A percentile compares a stretch with the other conserved stretches of the same genome.
Evolutionary conservation across 1,284 basidiomycete genomes (phyloP).

Genomic region (Pseudozyma hubeiensis): DNA sequence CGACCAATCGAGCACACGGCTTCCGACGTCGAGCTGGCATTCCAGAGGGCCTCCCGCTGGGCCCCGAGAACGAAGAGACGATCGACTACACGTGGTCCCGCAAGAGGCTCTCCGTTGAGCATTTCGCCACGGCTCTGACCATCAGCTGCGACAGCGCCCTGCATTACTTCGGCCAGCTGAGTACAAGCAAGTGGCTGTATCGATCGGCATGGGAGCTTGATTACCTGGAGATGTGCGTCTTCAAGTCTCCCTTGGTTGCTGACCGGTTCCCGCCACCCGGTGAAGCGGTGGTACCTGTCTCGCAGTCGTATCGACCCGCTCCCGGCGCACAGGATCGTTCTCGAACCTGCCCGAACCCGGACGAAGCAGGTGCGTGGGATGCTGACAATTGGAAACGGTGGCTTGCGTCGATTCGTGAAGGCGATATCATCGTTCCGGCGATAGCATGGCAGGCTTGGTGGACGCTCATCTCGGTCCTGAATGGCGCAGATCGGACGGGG

Average conservation of each 20-base stretch:
- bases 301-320: conserved; percentile 41
- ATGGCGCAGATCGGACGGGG: conserved; percentile 62
- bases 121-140: conserved; percentile 56
- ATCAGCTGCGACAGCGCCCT: conserved; percentile 45
- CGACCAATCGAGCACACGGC: conserved; percentile 41
- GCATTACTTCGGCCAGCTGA: conserved; percentile 55
- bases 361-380: conserved; percentile 51
- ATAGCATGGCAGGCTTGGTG: conserved; percentile 67
- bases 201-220: conserved; percentile 65
- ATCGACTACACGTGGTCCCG: conserved; percentile 64
- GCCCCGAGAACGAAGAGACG: conserved; percentile 54
- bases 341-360: conserved; percentile 58
- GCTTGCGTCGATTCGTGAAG: conserved; percentile 52
- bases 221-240: conserved; percentile 65
- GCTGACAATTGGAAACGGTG: conserved; percentile 54
- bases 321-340: conserved; percentile 39
- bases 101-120: conserved; percentile 44
- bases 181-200: conserved; percentile 44
- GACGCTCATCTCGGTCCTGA: conserved; percentile 64
- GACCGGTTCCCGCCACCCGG: conserved; percentile 63
- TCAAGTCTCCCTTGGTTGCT: conserved; percentile 54
- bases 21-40: conserved; percentile 60
- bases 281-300: conserved; percentile 36
- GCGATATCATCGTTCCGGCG: conserved; percentile 60
- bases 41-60: conserved; percentile 56